Conservation (phyloP, 768 basidiomycete genomes). For the Rhizopogon sp. region DNA sequence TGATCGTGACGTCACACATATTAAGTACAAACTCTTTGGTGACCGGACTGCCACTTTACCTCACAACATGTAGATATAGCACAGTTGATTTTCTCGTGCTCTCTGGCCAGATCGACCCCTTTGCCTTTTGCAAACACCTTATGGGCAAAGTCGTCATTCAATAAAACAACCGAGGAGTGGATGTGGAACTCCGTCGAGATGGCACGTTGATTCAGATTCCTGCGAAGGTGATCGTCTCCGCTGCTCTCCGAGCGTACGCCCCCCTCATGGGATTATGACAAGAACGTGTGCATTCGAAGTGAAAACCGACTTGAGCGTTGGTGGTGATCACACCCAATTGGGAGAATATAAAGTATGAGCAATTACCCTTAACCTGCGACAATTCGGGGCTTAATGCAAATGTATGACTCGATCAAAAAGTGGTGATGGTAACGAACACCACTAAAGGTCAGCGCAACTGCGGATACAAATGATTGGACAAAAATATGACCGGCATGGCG, state of each 20-base stretch:
- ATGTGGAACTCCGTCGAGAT: background rate
- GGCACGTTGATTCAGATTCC: background rate
- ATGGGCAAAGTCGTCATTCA: background rate
- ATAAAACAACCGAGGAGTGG: background rate
- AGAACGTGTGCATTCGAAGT: background rate
- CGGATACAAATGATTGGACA: constrained; percentile 58
- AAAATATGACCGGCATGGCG: constrained; percentile 15
- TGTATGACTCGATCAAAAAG: background rate
- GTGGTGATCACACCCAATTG: background rate
- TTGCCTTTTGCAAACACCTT: background rate
- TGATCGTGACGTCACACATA: too few species aligned
- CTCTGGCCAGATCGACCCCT: background rate
- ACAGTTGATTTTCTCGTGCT: too few species aligned
- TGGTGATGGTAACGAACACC: background rate
- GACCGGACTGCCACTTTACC: too few species aligned
- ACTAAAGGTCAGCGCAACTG: constrained; percentile 72
- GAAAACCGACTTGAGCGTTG: background rate
- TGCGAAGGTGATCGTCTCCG: background rate
- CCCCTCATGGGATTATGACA: background rate
- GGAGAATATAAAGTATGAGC: background rate
- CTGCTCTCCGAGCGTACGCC: background rate
- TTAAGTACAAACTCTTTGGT: too few species aligned
- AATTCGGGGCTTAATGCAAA: background rate
- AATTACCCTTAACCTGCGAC: background rate
- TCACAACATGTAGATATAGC: too few species aligned